Conservation (phyloP, 495 filamentous ascomycete species). For the Daldinia concentrica region DNA sequence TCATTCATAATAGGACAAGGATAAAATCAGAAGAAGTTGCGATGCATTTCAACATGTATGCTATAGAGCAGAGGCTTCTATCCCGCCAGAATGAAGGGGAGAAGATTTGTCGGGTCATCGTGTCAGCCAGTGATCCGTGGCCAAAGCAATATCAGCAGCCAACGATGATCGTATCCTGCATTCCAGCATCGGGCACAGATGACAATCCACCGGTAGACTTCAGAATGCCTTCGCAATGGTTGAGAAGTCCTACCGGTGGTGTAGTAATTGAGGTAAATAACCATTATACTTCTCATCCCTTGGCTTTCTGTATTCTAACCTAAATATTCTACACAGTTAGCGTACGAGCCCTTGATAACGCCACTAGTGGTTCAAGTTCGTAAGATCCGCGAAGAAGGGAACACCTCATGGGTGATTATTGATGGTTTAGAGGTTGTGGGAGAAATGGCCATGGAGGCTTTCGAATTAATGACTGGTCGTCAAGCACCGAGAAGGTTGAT, state of each 20-base stretch:
- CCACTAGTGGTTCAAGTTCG: slow-evolving; percentile 71
- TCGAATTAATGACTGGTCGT: slow-evolving; percentile 84
- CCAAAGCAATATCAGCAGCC: slow-evolving; percentile 69
- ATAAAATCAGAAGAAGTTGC: slow-evolving; percentile 72
- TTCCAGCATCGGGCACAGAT: slow-evolving; percentile 72
- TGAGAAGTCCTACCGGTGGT: slow-evolving; percentile 78
- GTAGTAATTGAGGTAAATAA: slow-evolving; percentile 72
- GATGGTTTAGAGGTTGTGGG: slow-evolving; percentile 81
- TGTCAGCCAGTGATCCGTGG: slow-evolving; percentile 69
- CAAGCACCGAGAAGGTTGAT: slow-evolving; percentile 79
- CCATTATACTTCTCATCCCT: background rate
- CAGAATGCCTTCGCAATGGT: slow-evolving; percentile 77
- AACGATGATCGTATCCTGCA: slow-evolving; percentile 80
- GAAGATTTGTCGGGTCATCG: slow-evolving; percentile 68
- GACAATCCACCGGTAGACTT: slow-evolving; percentile 75
- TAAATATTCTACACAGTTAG: slow-evolving; percentile 55
- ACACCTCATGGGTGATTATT: slow-evolving; percentile 77
- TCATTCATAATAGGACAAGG: slow-evolving; percentile 76
- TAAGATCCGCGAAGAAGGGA: slow-evolving; percentile 65
- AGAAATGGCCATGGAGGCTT: slow-evolving; percentile 85
- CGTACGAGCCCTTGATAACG: slow-evolving; percentile 78
- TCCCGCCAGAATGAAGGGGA: slow-evolving; percentile 57
- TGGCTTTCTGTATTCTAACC: slow-evolving; percentile 4
- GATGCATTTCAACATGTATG: slow-evolving; percentile 71
- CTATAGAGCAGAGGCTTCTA: slow-evolving; percentile 42